Base-by-base conservation (phyloP, 2,329 filamentous ascomycete genomes). In the Fragosphaeria purpurea region DNA sequence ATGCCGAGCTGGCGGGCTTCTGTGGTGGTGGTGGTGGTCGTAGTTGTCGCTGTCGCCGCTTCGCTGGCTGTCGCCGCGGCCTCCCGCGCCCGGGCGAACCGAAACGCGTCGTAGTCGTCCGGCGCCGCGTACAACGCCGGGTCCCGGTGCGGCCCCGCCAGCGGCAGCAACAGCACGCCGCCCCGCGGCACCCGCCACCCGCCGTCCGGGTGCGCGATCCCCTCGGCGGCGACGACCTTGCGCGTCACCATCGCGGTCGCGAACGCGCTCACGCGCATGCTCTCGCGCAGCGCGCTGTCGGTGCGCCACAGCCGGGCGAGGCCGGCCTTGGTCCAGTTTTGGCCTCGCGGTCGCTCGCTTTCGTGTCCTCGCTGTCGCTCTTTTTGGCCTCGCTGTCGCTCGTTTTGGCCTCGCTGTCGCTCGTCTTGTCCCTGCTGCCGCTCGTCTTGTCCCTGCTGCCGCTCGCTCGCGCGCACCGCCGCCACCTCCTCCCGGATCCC, bases 271-370 rank as follows among this genome's bases (percentile, higher is more conserved):
- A 72, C 44, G 5, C 75, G 70, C 61, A 75, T 72, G 37, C 72
- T 75, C 59, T 79, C 75, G 34, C 74, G 72, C 42, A 79, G 71
- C 12, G 72, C 72, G 5, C 72, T 76, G 61, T 79, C 75, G 35
- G 72, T 62, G 4, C 70, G 68, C 46, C 71, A 60, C 9, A 78
- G 67, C 4, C 64, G 61, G 8, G 63, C 59, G 0, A 79, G 63
- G 1, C 61, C 63, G 7, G 65, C 57, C 53, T 76, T 77, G 13
- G 67, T 73, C 74, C 75, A 79, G 10, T 59, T 53, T 22, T 22
- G 2, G 65, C 22, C 22, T 22, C 22, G 22, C 22, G 57, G n/a
- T n/a, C 30, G 38, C 22, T 30, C 4, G 39, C 35, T 8, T 4
- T n/a, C n/a, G n/a, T 11, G 7, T 8, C 46, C 10, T 5, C 3